Conservation (phyloP, 1,284 basidiomycete genomes). For the Trichosporon coremiiforme region DNA sequence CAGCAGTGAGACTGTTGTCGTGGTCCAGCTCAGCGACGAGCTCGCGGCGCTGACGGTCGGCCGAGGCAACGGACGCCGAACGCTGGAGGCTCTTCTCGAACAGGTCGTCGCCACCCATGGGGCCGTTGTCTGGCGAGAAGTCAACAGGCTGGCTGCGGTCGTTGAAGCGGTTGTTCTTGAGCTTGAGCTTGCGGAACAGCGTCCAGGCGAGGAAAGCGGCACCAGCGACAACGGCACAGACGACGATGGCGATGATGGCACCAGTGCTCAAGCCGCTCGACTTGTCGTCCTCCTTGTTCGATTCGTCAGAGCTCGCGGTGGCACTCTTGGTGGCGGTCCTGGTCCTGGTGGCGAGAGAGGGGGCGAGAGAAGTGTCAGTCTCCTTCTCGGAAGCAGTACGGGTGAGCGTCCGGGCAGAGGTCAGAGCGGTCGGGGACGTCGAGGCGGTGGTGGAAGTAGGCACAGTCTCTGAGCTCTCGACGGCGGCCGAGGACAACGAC, state of each 20-base stretch:
- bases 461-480: not conserved
- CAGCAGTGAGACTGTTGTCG: conserved; percentile 40
- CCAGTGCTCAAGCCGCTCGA: conserved; percentile 58
- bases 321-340: not conserved
- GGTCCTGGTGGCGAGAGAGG: not conserved
- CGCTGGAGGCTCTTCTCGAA: conserved; percentile 52
- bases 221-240: conserved; percentile 69
- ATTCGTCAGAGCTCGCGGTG: conserved; percentile 13
- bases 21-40: conserved; percentile 48
- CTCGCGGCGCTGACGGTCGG: conserved; percentile 48
- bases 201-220: conserved; percentile 75
- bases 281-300: conserved; percentile 20
- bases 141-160: conserved; percentile 62
- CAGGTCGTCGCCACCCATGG: conserved; percentile 59
- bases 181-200: conserved; percentile 87
- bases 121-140: conserved; percentile 74
- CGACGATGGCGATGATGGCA: conserved; percentile 71
- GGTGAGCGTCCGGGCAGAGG: not conserved
- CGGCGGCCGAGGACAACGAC: not conserved
- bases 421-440: not conserved
- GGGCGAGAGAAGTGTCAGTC: not conserved
- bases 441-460: not conserved
- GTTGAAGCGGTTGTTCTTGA: conserved; percentile 75
- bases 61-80: conserved; percentile 41
- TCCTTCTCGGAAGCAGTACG: not conserved